Evolutionary conservation across 495 filamentous ascomycete genomes (phyloP).

Genomic region (Hypoxylon cercidicola): DNA sequence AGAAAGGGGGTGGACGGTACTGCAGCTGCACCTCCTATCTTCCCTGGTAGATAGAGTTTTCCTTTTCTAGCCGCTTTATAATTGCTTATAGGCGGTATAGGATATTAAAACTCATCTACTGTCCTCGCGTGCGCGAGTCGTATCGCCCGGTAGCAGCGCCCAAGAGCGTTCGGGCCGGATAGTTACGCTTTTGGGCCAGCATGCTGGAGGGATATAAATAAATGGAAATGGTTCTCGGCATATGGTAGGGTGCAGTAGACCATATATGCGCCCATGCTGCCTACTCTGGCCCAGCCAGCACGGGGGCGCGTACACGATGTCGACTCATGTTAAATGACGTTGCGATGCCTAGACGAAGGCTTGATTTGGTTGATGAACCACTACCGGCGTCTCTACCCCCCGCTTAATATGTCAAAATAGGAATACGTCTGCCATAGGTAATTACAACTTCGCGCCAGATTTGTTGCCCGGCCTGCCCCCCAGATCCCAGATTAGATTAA

Average conservation of each 20-base stretch:
- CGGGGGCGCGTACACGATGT: conserved; percentile 4
- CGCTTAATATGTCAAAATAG: conserved; percentile 43
- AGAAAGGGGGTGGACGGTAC: conserved; percentile 11
- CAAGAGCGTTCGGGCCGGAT: conserved; percentile 16
- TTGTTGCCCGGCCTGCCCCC: conserved; percentile 29
- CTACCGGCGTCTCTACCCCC: conserved; percentile 36
- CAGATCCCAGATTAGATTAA: conserved; percentile 36
- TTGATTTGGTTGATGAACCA: conserved; percentile 31
- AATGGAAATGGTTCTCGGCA: conserved; percentile 31
- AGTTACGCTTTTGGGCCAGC: conserved; percentile 3
- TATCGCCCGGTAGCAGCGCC: conserved; percentile 2
- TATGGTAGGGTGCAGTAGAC: conserved; percentile 6
- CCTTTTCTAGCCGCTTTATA: conserved; percentile 28
- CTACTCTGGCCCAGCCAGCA: conserved; percentile 16
- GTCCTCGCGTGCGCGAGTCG: conserved; percentile 32
- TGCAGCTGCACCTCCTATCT: conserved; percentile 4
- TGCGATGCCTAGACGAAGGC: conserved; percentile 31
- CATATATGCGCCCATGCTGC: conserved; percentile 12
- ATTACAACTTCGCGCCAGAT: conserved; percentile 38
- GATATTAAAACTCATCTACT: conserved; percentile 30
- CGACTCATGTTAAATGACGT: conserved; percentile 27
- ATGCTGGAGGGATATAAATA: conserved; percentile 34
- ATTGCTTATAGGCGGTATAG: conserved; percentile 33
- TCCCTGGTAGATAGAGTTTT: conserved; percentile 5
- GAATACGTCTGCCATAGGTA: conserved; percentile 30